phyloP scores from a whole-genome alignment of 2,329 filamentous ascomycete genomes.

The Cylindrodendrum hubeiense region DNA sequence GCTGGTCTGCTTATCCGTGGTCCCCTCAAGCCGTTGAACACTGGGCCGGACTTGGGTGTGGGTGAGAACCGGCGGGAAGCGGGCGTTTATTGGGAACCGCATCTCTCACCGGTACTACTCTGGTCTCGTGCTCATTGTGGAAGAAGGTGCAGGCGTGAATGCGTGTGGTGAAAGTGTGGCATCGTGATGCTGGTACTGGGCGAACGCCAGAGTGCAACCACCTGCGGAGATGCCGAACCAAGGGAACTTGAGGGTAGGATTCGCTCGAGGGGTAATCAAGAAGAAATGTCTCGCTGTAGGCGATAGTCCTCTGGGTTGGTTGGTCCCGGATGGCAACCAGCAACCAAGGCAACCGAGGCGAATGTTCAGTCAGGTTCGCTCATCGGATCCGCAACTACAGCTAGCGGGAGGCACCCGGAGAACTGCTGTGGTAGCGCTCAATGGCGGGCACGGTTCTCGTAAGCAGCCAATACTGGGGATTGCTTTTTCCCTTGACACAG shows the following conservation, averaged over 20 bases:
- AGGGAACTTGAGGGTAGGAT: slow-evolving; percentile 1
- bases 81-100: background rate
- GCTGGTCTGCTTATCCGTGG: background rate
- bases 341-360: background rate
- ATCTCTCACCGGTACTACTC: background rate
- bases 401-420: background rate
- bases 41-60: background rate
- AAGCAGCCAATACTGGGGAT: background rate
- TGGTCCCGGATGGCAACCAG: slow-evolving; percentile 4
- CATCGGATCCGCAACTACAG: slow-evolving; percentile 1
- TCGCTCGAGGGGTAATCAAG: slow-evolving; percentile 3
- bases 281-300: slow-evolving; percentile 16
- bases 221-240: slow-evolving; percentile 5
- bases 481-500: slow-evolving; percentile 7
- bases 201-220: slow-evolving; percentile 12
- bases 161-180: background rate
- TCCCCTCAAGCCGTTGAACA: background rate
- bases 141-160: background rate
- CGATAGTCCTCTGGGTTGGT: background rate
- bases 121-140: background rate
- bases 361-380: background rate
- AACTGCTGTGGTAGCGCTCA: background rate
- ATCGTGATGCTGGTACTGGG: slow-evolving; percentile 9
- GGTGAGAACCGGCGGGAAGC: background rate
- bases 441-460: background rate